Evolutionary conservation across 768 basidiomycete genomes (phyloP).

Genomic region (Suillus placidus): DNA sequence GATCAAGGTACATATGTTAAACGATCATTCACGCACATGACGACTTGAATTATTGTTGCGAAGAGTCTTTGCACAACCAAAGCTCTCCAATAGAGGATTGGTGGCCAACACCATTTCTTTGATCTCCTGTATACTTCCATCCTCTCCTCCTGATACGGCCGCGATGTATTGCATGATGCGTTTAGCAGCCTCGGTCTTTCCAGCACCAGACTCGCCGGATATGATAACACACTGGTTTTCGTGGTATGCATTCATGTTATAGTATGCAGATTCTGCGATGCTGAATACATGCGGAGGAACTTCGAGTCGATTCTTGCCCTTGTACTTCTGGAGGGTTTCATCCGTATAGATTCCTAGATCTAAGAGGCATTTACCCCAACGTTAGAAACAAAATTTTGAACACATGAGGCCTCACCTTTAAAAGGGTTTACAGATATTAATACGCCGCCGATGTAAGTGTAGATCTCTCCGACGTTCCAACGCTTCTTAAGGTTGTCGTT

Average conservation of each 20-base stretch:
- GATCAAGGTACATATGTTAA: not conserved
- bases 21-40: conserved; percentile 67
- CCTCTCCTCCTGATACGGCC: conserved; percentile 87
- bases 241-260: conserved; percentile 99
- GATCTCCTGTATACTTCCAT: conserved; percentile 93
- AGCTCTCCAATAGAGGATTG: conserved; percentile 95
- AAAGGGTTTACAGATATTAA: conserved; percentile 99
- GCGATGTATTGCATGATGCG: conserved; percentile 99
- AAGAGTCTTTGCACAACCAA: conserved; percentile 98
- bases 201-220: conserved; percentile 97
- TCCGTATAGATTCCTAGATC: conserved; percentile 99
- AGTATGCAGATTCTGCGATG: conserved; percentile 96
- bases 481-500: conserved; percentile 98
- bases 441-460: conserved; percentile 98
- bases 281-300: conserved; percentile 97
- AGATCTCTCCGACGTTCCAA: conserved; percentile 94
- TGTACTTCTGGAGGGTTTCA: conserved; percentile 80
- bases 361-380: conserved; percentile 32
- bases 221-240: conserved; percentile 99
- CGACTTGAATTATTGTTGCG: conserved; percentile 99
- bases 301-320: conserved; percentile 97
- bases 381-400: conserved; percentile 7
- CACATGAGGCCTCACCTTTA: conserved; percentile 55
- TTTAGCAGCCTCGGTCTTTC: conserved; percentile 99
- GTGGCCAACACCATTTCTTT: conserved; percentile 99